Evolutionary conservation across 1,139 yeast species (phyloP).

Genomic region (Hyphopichia wangnamkhiaoensis): DNA sequence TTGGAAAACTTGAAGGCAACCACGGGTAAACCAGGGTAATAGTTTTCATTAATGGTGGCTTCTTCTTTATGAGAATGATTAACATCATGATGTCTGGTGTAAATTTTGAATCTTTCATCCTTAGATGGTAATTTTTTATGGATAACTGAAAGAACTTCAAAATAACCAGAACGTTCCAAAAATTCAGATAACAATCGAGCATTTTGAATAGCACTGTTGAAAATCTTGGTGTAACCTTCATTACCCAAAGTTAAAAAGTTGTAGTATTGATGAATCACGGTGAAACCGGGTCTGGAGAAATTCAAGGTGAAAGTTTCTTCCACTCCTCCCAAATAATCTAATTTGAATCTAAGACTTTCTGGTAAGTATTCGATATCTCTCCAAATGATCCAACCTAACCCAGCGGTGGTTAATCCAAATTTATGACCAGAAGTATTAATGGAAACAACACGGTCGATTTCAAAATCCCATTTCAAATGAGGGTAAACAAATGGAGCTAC

Average conservation of each 20-base stretch:
- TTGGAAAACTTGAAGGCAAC: slow-evolving; percentile 79
- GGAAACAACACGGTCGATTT: slow-evolving; percentile 71
- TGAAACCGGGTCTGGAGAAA: slow-evolving; percentile 92
- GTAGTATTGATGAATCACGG: slow-evolving; percentile 84
- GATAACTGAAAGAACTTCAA: slow-evolving; percentile 74
- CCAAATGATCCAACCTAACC: slow-evolving; percentile 93
- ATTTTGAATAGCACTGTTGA: slow-evolving; percentile 62
- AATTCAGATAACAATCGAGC: slow-evolving; percentile 69
- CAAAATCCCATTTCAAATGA: slow-evolving; percentile 79
- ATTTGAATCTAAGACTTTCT: slow-evolving; percentile 67
- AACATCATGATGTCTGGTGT: slow-evolving; percentile 25
- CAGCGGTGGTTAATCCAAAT: slow-evolving; percentile 87
- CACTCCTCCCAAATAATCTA: slow-evolving; percentile 84
- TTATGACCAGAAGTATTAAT: slow-evolving; percentile 95
- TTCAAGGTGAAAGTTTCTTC: slow-evolving; percentile 86
- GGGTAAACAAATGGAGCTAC: slow-evolving; percentile 84
- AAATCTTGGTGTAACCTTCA: slow-evolving; percentile 67
- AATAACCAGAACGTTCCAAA: slow-evolving; percentile 65
- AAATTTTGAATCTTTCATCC: slow-evolving; percentile 16
- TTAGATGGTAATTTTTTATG: slow-evolving; percentile 51
- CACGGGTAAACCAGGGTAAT: slow-evolving; percentile 81
- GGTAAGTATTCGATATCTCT: slow-evolving; percentile 66
- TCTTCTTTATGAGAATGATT: slow-evolving; percentile 11
- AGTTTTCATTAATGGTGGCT: slow-evolving; percentile 35
- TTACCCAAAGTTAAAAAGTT: slow-evolving; percentile 71